Evolutionary conservation across 805 yeast species (phyloP), one percentile per base, ranked within the genome.

Genomic region (Kodamaea sagamina): DNA sequence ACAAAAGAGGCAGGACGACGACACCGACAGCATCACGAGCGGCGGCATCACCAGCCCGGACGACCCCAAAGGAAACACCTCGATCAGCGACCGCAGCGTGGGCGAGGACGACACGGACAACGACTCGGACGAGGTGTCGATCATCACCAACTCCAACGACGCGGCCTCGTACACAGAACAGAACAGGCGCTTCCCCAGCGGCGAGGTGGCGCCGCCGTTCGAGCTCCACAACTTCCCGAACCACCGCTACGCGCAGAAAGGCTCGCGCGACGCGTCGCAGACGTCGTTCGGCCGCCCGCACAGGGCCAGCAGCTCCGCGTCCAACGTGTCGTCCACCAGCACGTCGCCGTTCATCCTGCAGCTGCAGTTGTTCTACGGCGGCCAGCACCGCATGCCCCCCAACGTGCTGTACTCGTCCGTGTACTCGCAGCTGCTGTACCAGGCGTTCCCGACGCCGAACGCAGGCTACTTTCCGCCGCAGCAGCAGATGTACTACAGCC

Each of bases 201-300:
- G 38, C 2, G 38, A 24, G 15, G 37, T 32, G 16, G 31, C 31
- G 18, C 34, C 43, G 17, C 43, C 34, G n/a, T 32, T 18, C n/a
- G 34, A 37, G 31, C 29, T 37, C 31, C 97, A 12, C 95, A 84
- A 1, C 97, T 98, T 2, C 98, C 93, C 64, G 90, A 76, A 80
- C 98, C 98, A 3, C 97, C 98, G 60, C 92, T 90, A 70, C 98
- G 98, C 0, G 97, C 88, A 0, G 98, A 89, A 64, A 89, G n/a
- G n/a, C n/a, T 92, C 35, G 92, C 89, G 6, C 97, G 81, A 47
- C 89, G 88, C n/a, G 97, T 97, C 4, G 95, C 79, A n/a, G 5
- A 36, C 32, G 7, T 39, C 42, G 31, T 32, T 39, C 12, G 42
- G 44, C 5, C 22, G 32, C 9, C 15, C 24, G 10, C 27, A 21